Evolutionary conservation across 495 filamentous ascomycete species (phyloP).

Genomic region (Acidomyces sp.): DNA sequence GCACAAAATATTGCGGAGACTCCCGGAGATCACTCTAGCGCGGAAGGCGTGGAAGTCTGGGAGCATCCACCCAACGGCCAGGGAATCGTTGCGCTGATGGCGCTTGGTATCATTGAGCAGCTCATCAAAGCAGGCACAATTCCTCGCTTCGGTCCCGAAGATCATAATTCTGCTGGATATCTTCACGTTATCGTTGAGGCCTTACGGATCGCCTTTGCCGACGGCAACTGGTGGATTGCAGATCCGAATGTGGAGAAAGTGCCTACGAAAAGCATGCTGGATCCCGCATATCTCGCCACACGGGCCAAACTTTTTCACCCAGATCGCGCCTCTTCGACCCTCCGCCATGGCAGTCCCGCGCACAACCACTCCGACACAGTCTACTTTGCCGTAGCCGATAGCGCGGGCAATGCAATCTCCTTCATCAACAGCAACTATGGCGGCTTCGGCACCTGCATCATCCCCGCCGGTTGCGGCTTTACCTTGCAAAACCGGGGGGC

Average conservation of each 20-base stretch:
- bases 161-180: constrained; percentile 66
- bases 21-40: constrained; percentile 29
- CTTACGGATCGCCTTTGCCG: constrained; percentile 85
- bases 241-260: constrained; percentile 61
- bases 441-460: constrained; percentile 79
- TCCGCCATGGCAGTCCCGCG: constrained; percentile 52
- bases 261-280: constrained; percentile 50
- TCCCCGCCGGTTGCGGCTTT: constrained; percentile 75
- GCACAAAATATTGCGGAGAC: constrained; percentile 48
- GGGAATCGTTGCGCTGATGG: constrained; percentile 88
- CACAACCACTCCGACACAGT: constrained; percentile 76
- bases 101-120: constrained; percentile 77
- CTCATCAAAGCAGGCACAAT: constrained; percentile 63
- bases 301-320: constrained; percentile 61
- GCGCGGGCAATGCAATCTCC: constrained; percentile 71
- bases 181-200: constrained; percentile 83
- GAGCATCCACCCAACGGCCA: constrained; percentile 98
- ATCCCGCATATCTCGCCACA: constrained; percentile 47
- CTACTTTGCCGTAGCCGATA: constrained; percentile 77
- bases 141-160: constrained; percentile 46
- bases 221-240: constrained; percentile 77
- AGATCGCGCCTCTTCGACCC: constrained; percentile 39
- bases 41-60: constrained; percentile 69
- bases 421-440: constrained; percentile 96
- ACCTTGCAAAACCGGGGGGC: constrained; percentile 89